Conservation (phyloP, 129 eudicot species). For the Pittosporum tobira region DNA sequence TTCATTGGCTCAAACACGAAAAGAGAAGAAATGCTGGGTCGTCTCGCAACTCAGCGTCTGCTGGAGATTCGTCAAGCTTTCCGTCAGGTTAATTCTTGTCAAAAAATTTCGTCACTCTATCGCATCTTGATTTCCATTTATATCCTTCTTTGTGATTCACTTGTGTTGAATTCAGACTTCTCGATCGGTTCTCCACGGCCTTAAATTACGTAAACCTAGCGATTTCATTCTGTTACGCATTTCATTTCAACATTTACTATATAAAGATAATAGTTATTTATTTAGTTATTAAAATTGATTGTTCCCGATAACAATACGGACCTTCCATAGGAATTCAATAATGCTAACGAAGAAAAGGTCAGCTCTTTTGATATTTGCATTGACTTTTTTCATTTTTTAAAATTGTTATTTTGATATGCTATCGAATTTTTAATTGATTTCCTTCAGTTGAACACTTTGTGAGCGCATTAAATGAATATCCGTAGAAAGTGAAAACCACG, state of each 20-base stretch:
- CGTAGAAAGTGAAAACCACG: too few species aligned
- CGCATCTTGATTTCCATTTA: not conserved
- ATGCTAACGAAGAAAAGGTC: constrained; percentile 64
- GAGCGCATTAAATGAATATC: too few species aligned
- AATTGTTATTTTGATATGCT: too few species aligned
- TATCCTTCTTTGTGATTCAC: constrained; percentile 4
- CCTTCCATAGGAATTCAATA: constrained; percentile 74
- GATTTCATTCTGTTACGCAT: not conserved
- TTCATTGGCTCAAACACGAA: too few species aligned
- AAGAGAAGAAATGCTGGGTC: constrained; percentile 56
- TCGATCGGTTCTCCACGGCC: constrained; percentile 87
- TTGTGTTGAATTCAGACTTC: constrained; percentile 32
- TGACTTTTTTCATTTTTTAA: too few species aligned
- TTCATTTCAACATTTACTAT: constrained; percentile 4
- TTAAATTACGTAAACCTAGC: constrained; percentile 63
- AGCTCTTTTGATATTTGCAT: not conserved
- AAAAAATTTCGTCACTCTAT: not conserved
- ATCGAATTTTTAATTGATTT: too few species aligned
- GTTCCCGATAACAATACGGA: constrained; percentile 82
- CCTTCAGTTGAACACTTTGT: too few species aligned
- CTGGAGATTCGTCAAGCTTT: constrained; percentile 82
- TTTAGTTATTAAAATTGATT: constrained; percentile 57
- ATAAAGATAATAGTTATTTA: too few species aligned
- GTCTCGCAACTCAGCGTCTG: constrained; percentile 71
- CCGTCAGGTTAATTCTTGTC: constrained; percentile 51